These are phyloP conservation scores for Nakaseomyces kungkrabaensis DNA, from an alignment of 1,139 yeast species.

Conservation along the genomic window DNA sequence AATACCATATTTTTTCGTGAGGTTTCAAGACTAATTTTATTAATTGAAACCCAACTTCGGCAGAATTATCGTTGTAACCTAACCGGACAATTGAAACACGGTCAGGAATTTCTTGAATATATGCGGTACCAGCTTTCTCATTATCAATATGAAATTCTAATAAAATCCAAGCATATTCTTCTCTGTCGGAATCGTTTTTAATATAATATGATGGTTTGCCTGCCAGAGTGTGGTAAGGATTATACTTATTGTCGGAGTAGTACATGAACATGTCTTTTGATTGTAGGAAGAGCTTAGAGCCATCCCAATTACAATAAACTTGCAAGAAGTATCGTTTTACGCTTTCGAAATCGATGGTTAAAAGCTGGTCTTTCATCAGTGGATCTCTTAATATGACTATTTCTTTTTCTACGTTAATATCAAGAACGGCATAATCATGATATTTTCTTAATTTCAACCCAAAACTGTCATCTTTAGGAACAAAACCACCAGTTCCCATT, in stretches of 20 bases:
- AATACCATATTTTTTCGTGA: background rate
- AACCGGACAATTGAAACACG: conserved; percentile 5
- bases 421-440: conserved; percentile 61
- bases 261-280: conserved; percentile 33
- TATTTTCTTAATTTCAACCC: conserved; percentile 35
- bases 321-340: conserved; percentile 42
- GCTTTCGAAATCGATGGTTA: conserved; percentile 28
- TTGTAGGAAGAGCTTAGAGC: conserved; percentile 30
- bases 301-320: conserved; percentile 63
- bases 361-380: conserved; percentile 31
- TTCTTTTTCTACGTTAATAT: conserved; percentile 25
- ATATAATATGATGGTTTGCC: conserved; percentile 44
- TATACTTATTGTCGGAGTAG: conserved; percentile 19
- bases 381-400: conserved; percentile 45
- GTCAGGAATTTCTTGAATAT: conserved; percentile 19
- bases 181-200: conserved; percentile 28
- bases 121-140: conserved; percentile 7
- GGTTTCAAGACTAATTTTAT: conserved; percentile 16
- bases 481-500: conserved; percentile 49
- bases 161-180: conserved; percentile 41
- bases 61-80: conserved; percentile 18
- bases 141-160: conserved; percentile 32
- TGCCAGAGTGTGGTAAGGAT: conserved; percentile 20
- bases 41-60: conserved; percentile 29
- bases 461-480: background rate